A percentile compares a stretch with the other conserved stretches of the same genome.
These are phyloP conservation scores for Corymbia maculata DNA, from an alignment of 345 rosid species.

Conservation along the genomic window DNA sequence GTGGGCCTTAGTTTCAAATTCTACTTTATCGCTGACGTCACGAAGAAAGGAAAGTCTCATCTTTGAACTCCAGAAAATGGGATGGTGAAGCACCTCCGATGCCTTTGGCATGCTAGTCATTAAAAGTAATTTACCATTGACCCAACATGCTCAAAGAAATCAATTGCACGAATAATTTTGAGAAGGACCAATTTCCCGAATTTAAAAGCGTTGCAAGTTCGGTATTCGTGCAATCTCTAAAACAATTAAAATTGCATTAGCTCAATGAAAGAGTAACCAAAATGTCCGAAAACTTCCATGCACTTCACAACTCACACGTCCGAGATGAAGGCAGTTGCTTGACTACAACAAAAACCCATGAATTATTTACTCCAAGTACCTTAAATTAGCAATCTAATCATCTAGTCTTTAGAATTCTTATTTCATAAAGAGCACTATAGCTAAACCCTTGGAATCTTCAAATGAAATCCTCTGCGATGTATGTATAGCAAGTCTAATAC, in stretches of 20 bases:
- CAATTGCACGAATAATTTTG: not conserved
- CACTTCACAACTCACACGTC: not conserved
- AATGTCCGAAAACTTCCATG: too few relatives aligned
- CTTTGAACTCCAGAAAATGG: constrained; percentile 55
- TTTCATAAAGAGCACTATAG: too few relatives aligned
- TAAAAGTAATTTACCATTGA: too few relatives aligned
- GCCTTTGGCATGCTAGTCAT: not conserved
- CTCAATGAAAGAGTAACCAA: not conserved
- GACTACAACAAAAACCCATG: too few relatives aligned
- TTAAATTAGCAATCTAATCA: too few relatives aligned
- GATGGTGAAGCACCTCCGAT: not conserved
- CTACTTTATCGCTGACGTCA: constrained; percentile 74
- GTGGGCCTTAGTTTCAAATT: constrained; percentile 59
- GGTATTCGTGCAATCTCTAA: too few relatives aligned
- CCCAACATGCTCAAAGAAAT: not conserved
- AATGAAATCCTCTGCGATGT: too few relatives aligned
- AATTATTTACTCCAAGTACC: too few relatives aligned
- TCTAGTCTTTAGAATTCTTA: too few relatives aligned
- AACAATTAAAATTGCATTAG: too few relatives aligned
- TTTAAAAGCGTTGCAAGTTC: not conserved
- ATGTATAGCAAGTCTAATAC: too few relatives aligned
- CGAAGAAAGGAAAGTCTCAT: constrained; percentile 70
- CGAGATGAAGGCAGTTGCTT: not conserved
- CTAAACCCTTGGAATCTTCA: too few relatives aligned
- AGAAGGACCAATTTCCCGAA: fast-evolving